These are phyloP conservation scores for Zymoseptoria crescenta DNA, from an alignment of 2,329 filamentous ascomycete species.

Conservation along the genomic window DNA sequence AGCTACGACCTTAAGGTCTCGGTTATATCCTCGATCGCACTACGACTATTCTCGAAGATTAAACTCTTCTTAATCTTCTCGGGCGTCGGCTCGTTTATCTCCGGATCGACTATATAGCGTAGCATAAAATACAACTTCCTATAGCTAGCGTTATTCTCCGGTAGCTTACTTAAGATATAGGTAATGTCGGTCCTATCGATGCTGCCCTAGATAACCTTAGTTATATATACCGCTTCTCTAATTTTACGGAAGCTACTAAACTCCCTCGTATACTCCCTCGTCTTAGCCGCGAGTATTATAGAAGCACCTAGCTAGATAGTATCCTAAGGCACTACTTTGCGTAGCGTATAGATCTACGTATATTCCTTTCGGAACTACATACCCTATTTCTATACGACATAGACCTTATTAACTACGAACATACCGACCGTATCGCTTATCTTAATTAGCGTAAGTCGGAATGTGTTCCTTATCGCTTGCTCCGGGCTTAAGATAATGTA, in stretches of 20 bases:
- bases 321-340: too few relatives aligned
- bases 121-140: not conserved
- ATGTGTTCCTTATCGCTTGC: not conserved
- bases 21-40: not conserved
- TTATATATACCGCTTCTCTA: not conserved
- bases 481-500: not conserved
- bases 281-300: not conserved
- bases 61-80: not conserved
- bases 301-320: not conserved
- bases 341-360: not conserved
- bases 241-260: not conserved
- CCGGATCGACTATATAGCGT: not conserved
- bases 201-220: not conserved
- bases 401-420: not conserved
- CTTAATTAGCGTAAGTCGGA: not conserved
- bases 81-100: not conserved
- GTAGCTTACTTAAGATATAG: not conserved
- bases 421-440: not conserved
- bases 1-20: not conserved
- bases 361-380: not conserved
- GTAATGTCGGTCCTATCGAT: not conserved
- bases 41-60: not conserved
- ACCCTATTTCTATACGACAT: not conserved
- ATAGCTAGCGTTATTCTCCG: not conserved
- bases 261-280: not conserved